These are phyloP conservation scores for Penicillium sp. DNA, from an alignment of 2,329 filamentous ascomycete species.

Conservation along the genomic window DNA sequence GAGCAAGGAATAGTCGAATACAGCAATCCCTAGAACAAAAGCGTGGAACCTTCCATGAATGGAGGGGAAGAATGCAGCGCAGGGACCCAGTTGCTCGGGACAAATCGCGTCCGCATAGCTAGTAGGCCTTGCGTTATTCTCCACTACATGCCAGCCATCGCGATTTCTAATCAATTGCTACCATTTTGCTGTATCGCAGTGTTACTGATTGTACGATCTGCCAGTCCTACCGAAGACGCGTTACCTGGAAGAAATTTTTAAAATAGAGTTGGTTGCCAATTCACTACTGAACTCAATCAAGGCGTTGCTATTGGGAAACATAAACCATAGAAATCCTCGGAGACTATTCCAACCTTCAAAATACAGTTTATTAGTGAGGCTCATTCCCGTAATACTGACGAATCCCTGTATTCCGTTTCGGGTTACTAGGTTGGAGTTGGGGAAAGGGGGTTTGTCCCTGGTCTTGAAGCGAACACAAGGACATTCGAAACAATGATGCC, in stretches of 20 bases:
- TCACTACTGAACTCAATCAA: background rate
- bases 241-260: background rate
- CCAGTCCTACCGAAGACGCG: background rate
- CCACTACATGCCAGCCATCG: slow-evolving; percentile 16
- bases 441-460: background rate
- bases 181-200: background rate
- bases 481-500: background rate
- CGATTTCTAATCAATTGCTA: background rate
- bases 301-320: background rate
- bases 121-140: slow-evolving; percentile 17
- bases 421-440: background rate
- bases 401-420: slow-evolving; percentile 7
- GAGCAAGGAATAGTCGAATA: slow-evolving; percentile 15
- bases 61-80: slow-evolving; percentile 21
- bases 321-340: background rate
- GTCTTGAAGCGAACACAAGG: background rate
- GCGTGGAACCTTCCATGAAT: slow-evolving; percentile 22
- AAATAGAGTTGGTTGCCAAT: background rate
- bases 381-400: background rate
- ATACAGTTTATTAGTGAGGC: background rate
- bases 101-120: slow-evolving; percentile 11
- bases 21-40: slow-evolving; percentile 4
- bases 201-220: background rate
- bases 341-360: background rate
- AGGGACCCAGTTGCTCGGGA: slow-evolving; percentile 4